Conservation (phyloP, 2,329 filamentous ascomycete genomes). For the Pseudodiploospora longispora region DNA sequence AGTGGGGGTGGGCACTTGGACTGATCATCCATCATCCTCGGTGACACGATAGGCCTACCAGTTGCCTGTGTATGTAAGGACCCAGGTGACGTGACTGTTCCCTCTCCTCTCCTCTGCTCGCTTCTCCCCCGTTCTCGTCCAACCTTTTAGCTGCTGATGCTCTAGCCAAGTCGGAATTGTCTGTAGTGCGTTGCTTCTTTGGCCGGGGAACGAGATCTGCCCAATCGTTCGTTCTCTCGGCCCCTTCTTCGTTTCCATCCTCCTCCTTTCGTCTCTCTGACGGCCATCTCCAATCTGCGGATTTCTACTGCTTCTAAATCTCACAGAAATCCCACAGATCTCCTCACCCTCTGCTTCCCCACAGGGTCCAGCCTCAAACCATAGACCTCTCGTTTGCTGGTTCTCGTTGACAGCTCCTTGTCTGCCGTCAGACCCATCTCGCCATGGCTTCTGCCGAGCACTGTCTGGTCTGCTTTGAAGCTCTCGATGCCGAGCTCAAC, state of each 20-base stretch:
- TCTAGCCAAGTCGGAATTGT: too few species aligned
- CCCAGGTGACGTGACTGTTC: too few species aligned
- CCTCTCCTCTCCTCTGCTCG: neutral
- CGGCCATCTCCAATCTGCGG: too few species aligned
- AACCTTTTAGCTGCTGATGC: too few species aligned
- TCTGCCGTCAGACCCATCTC: slow-evolving; percentile 6
- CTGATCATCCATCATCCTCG: too few species aligned
- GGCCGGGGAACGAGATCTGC: neutral
- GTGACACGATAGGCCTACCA: too few species aligned
- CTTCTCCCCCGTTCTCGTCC: neutral
- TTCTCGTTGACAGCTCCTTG: neutral
- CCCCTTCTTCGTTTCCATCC: neutral
- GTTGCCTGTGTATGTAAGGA: too few species aligned
- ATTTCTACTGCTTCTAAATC: too few species aligned
- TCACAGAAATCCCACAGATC: too few species aligned
- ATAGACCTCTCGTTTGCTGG: neutral
- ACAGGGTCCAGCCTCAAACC: neutral
- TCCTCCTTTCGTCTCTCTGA: neutral
- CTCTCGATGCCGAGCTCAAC: slow-evolving; percentile 67
- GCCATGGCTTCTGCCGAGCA: slow-evolving; percentile 77
- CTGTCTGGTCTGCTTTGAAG: slow-evolving; percentile 91
- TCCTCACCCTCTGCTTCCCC: neutral
- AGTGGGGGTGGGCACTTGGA: too few species aligned
- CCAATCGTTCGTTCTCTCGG: neutral
- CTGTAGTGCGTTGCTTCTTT: too few species aligned